phyloP scores from a whole-genome alignment of 345 rosid species.

The Brassica nigra region DNA sequence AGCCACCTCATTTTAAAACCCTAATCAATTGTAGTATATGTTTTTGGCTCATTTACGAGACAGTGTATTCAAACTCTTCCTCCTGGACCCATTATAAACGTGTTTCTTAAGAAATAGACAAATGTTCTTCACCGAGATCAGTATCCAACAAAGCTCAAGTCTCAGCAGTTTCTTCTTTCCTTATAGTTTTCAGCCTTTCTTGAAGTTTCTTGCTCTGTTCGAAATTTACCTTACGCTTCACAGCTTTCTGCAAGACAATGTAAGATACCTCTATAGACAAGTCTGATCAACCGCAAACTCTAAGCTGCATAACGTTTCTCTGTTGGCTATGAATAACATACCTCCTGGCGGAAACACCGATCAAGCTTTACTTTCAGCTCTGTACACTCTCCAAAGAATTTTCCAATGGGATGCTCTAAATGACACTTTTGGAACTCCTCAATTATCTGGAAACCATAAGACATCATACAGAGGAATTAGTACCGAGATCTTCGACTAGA shows the following conservation, averaged over 20 bases:
- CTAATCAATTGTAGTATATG: constrained; percentile 1
- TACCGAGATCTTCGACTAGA: neutral
- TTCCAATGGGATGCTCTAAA: constrained; percentile 74
- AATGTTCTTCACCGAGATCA: neutral
- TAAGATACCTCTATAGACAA: constrained; percentile 20
- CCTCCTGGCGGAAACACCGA: constrained; percentile 86
- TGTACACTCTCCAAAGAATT: constrained; percentile 88
- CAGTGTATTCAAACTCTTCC: neutral
- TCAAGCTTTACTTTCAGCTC: constrained; percentile 81
- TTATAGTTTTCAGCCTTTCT: constrained; percentile 51
- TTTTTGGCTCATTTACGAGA: neutral
- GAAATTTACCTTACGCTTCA: constrained; percentile 87
- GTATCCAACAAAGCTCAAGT: constrained; percentile 24
- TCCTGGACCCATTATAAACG: neutral
- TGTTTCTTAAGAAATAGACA: neutral
- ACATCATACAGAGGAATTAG: neutral
- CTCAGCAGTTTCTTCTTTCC: constrained; percentile 58
- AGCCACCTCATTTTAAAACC: neutral
- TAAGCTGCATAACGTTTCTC: neutral
- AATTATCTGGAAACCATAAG: constrained; percentile 55
- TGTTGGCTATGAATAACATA: constrained; percentile 22
- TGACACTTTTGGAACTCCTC: constrained; percentile 92
- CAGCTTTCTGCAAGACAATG: constrained; percentile 61
- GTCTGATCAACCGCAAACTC: neutral
- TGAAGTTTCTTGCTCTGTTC: constrained; percentile 56